Percentiles rank a stretch among this genome's conserved stretches.
These are phyloP conservation scores for Penicillium silybi DNA, from an alignment of 495 filamentous ascomycete species.

Conservation along the genomic window DNA sequence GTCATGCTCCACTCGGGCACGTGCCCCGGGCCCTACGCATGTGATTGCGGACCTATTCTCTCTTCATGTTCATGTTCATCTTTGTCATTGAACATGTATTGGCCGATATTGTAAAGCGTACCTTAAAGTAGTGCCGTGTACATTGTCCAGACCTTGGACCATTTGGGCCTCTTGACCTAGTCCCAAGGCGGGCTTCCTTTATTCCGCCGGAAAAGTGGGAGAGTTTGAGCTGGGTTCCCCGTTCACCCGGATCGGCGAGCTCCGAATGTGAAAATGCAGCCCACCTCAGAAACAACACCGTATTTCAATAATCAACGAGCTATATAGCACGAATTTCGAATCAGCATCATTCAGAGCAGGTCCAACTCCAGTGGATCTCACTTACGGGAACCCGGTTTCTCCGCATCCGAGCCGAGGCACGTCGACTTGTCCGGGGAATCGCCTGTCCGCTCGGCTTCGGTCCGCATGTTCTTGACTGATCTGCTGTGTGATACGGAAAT, in stretches of 20 bases:
- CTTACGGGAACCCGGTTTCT: slow-evolving; percentile 10
- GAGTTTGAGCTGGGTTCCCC: slow-evolving; percentile 15
- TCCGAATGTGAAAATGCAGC: not conserved
- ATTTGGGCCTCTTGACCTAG: slow-evolving; percentile 1
- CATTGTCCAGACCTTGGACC: not conserved
- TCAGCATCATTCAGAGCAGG: not conserved
- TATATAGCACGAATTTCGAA: not conserved
- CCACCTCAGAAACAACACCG: not conserved
- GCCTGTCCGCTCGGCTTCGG: slow-evolving; percentile 16
- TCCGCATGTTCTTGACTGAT: slow-evolving; percentile 6
- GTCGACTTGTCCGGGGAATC: slow-evolving; percentile 17
- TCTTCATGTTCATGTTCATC: not conserved
- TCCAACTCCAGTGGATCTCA: not conserved
- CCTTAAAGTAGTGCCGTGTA: not conserved
- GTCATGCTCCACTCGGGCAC: slow-evolving; percentile 15
- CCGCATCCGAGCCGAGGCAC: slow-evolving; percentile 34
- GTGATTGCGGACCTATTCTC: slow-evolving; percentile 8
- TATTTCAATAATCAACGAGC: not conserved
- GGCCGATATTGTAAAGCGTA: not conserved
- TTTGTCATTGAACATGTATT: slow-evolving; percentile 19
- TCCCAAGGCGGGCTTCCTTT: slow-evolving; percentile 10
- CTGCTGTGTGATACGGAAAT: not conserved
- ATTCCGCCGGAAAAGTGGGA: slow-evolving; percentile 19
- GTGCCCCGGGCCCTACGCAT: slow-evolving; percentile 8
- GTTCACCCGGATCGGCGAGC: slow-evolving; percentile 22